These are phyloP conservation scores for Phellopilus nigrolimitatus DNA, from an alignment of 1,284 basidiomycete species.

Conservation along the genomic window DNA sequence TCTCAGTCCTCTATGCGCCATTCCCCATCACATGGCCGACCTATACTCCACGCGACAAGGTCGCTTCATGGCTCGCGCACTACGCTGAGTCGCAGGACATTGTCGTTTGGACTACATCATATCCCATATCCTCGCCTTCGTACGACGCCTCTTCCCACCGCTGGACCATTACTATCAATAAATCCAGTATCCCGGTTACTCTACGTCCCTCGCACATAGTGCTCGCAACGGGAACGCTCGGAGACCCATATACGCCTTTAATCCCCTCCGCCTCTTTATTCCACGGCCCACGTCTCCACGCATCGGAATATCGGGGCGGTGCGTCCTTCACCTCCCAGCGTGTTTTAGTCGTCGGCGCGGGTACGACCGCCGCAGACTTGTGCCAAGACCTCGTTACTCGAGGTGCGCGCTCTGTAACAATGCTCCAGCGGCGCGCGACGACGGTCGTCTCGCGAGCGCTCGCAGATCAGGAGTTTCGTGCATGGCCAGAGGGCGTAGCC, in stretches of 20 bases:
- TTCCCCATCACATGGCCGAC: constrained; percentile 36
- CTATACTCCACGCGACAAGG: constrained; percentile 34
- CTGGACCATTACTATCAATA: constrained; percentile 32
- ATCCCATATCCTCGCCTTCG: constrained; percentile 26
- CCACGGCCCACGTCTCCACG: constrained; percentile 29
- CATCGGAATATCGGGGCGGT: constrained; percentile 29
- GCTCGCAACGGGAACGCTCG: constrained; percentile 34
- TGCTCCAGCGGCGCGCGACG: constrained; percentile 38
- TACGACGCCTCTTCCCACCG: constrained; percentile 28
- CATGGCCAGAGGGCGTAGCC: constrained; percentile 39
- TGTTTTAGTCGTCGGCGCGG: constrained; percentile 38
- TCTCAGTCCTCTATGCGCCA: constrained; percentile 38
- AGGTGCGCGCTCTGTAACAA: constrained; percentile 32
- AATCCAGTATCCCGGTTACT: constrained; percentile 25
- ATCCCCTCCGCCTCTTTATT: constrained; percentile 27
- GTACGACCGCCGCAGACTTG: constrained; percentile 36
- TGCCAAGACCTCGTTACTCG: constrained; percentile 34
- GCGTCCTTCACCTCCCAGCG: constrained; percentile 30
- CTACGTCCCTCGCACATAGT: constrained; percentile 36
- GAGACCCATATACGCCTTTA: constrained; percentile 31
- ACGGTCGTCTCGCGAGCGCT: constrained; percentile 29
- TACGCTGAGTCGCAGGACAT: constrained; percentile 35
- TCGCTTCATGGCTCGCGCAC: constrained; percentile 37
- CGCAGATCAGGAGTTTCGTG: constrained; percentile 27
- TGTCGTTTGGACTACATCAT: constrained; percentile 32